These are phyloP conservation scores for Blastobotrys aristatus DNA, from an alignment of 1,139 yeast species.

Conservation along the genomic window DNA sequence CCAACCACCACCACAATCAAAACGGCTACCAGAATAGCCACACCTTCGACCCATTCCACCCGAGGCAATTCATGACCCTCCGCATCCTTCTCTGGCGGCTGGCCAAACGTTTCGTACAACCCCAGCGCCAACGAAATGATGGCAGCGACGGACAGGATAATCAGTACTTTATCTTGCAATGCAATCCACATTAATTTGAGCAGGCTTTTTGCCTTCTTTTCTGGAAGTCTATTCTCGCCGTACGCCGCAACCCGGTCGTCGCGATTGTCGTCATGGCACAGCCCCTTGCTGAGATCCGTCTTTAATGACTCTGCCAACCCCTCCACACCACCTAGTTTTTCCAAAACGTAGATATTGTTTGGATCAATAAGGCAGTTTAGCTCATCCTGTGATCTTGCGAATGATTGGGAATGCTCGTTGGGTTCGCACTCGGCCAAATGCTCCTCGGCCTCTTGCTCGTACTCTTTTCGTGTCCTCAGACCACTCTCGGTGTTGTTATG, in stretches of 20 bases:
- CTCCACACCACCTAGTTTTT: conserved; percentile 29
- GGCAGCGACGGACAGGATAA: conserved; percentile 80
- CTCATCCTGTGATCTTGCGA: conserved; percentile 31
- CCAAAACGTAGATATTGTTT: conserved; percentile 36
- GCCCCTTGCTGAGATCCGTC: conserved; percentile 32
- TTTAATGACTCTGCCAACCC: conserved; percentile 31
- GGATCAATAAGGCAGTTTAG: conserved; percentile 38
- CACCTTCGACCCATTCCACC: conserved; percentile 98
- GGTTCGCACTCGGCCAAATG: conserved; percentile 6
- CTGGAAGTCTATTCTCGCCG: conserved; percentile 71
- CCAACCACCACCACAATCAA: conserved; percentile 88
- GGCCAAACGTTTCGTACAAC: conserved; percentile 85
- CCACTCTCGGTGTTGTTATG: not conserved
- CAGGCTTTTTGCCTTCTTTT: conserved; percentile 61
- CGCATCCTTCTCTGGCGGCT: conserved; percentile 68
- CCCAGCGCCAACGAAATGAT: conserved; percentile 85
- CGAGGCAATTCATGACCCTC: conserved; percentile 71
- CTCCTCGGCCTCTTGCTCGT: conserved; percentile 7
- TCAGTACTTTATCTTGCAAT: conserved; percentile 83
- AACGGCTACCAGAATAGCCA: conserved; percentile 91
- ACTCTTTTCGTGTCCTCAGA: not conserved
- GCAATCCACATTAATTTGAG: conserved; percentile 72
- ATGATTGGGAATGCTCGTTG: conserved; percentile 6
- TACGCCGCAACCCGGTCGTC: conserved; percentile 43
- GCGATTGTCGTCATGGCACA: conserved; percentile 23